phyloP scores from a whole-genome alignment of 257 asterid species.

The Solanum habrochaites region DNA sequence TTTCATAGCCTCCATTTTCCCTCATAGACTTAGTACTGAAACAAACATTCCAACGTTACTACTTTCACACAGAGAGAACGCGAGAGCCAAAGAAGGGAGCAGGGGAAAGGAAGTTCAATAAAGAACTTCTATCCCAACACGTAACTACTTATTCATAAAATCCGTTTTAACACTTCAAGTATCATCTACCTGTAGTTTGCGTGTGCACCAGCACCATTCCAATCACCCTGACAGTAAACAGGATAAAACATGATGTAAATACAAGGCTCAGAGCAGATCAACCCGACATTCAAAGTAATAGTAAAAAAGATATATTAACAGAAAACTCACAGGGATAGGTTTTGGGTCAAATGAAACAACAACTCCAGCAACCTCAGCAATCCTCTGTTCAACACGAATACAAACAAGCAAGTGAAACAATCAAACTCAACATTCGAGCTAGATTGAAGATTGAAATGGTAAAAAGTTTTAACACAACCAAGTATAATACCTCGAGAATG shows the following conservation, averaged over 20 bases:
- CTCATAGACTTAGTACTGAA: constrained; percentile 88
- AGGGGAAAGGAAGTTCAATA: background rate
- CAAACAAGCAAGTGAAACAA: background rate
- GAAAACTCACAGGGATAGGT: constrained; percentile 52
- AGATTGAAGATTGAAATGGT: background rate
- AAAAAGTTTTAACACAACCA: background rate
- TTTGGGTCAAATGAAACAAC: constrained; percentile 90
- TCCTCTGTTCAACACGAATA: constrained; percentile 45
- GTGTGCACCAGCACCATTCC: constrained; percentile 99
- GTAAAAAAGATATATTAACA: background rate
- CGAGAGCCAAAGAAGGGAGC: background rate
- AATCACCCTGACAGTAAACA: constrained; percentile 49
- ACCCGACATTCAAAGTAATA: background rate
- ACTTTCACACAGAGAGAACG: background rate
- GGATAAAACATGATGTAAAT: background rate
- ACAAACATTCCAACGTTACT: background rate
- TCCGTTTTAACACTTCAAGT: background rate
- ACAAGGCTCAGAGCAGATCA: background rate
- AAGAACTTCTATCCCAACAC: background rate
- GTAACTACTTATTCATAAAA: background rate
- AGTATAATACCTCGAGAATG: constrained; percentile 59
- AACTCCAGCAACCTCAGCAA: constrained; percentile 77
- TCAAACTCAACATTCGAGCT: background rate
- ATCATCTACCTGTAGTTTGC: constrained; percentile 59
- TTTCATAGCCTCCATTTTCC: constrained; percentile 57